Base-by-base conservation (phyloP, 768 basidiomycete species). In the Lactarius trivialis region DNA sequence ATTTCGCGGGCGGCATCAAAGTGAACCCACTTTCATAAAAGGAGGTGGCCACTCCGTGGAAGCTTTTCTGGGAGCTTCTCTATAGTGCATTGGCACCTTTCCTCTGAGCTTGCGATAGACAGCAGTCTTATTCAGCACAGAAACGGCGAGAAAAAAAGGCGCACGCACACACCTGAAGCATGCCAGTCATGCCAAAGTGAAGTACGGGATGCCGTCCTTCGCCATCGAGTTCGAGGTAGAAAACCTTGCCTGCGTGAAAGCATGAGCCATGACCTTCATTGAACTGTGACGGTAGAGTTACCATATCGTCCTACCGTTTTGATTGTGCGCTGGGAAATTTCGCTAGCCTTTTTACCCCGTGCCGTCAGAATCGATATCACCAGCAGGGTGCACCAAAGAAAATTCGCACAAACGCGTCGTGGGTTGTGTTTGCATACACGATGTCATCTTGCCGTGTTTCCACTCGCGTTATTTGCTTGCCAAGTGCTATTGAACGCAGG, bases 121-220 rank as follows among this genome's bases (percentile, higher is more conserved):
- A 55, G 36, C 2, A 36, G 14, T 2, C 15, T 55, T 7, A n/a
- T 43, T 70, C 37, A 51, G 12, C n/a, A 50, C 43, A 55, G 37
- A 51, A 21, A 50, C 41, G 32, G 34, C 17, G 32, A 9, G 21
- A 54, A 54, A 37, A 7, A 26, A 4, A n/a, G n/a, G 48, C 26
- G 6, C 32, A 32, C 15, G 26, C 0, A 48, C 70, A 36, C 56
- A 83, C 86, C 75, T 86, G 85, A 36, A 91, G 76, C 82, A 84
- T 87, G n/a, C 89, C 89, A 1, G 89, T 91, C 90, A 91, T 92
- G 2, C 89, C 90, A 66, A 91, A 89, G 70, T 91, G 89, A 53
- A 91, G 73, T 3, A 91, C 85, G 4, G 89, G 89, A 65, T 81
- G 71, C 68, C 76, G 77, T 0, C 87, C 88, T 15, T 74, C 62